A percentile compares a stretch with the other conserved stretches of the same genome.
phyloP scores from a whole-genome alignment of 306 rosid genomes.

The Glycine tomentella region DNA sequence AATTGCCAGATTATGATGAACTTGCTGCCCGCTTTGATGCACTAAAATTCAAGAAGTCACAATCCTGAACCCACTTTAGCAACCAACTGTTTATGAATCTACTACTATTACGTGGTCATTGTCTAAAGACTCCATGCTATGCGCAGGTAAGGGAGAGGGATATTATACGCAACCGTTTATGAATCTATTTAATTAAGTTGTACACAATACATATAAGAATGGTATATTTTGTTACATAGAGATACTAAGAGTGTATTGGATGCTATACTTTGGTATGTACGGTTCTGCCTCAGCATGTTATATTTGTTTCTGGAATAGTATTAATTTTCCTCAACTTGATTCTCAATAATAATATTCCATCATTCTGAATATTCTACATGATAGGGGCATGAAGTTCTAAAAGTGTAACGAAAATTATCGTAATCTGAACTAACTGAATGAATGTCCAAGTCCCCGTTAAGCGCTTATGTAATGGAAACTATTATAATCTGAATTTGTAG shows the following conservation, averaged over 20 bases:
- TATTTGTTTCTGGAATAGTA: not conserved
- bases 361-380: not conserved
- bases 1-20: slow-evolving; percentile 84
- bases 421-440: not conserved
- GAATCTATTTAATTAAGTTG: slow-evolving; percentile 15
- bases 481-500: no score
- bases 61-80: slow-evolving; percentile 37
- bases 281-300: not conserved
- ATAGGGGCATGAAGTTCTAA: not conserved
- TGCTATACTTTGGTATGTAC: slow-evolving; percentile 14
- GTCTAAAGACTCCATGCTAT: no score
- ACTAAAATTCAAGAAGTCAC: slow-evolving; percentile 71
- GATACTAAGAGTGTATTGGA: slow-evolving; percentile 30
- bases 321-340: not conserved
- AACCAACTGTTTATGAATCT: not conserved
- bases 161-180: no score
- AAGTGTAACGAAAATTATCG: not conserved
- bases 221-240: slow-evolving; percentile 41
- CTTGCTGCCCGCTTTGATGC: slow-evolving; percentile 94
- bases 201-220: slow-evolving; percentile 23
- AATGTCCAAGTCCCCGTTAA: no score
- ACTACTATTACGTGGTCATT: no score
- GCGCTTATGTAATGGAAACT: no score
- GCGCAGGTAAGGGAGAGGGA: no score
- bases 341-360: not conserved